These are phyloP conservation scores for Macrotyloma uniflorum DNA, from an alignment of 306 rosid species.

Conservation along the genomic window DNA sequence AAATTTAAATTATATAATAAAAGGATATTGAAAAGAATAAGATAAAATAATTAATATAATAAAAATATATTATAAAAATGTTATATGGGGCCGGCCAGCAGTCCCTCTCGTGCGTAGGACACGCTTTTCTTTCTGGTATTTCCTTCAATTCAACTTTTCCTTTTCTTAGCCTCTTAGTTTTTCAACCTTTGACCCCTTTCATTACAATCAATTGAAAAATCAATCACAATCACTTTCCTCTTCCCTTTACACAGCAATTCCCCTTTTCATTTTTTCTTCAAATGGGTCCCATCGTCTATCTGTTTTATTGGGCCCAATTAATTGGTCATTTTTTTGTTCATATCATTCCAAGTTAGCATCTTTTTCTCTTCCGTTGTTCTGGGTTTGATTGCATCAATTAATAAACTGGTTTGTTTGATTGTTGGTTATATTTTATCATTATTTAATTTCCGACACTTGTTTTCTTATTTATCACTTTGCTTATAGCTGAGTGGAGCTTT, in stretches of 20 bases:
- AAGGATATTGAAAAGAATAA: neutral
- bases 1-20: neutral
- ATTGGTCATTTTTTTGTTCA: constrained; percentile 6
- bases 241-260: neutral
- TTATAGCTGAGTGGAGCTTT: constrained; percentile 29
- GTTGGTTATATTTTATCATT: constrained; percentile 4
- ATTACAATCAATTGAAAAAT: neutral
- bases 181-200: constrained; percentile 27
- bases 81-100: neutral
- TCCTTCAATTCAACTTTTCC: constrained; percentile 22
- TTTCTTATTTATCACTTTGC: constrained; percentile 25
- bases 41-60: neutral
- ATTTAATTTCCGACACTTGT: neutral
- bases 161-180: constrained; percentile 36
- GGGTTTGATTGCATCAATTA: constrained; percentile 29
- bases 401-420: constrained; percentile 25
- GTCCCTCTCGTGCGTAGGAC: constrained; percentile 15
- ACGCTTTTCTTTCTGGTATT: constrained; percentile 37
- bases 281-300: constrained; percentile 14
- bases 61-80: neutral
- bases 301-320: neutral
- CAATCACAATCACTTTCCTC: constrained; percentile 29
- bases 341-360: constrained; percentile 36
- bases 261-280: neutral
- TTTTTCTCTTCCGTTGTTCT: neutral